Percentiles rank a stretch among this genome's conserved stretches.
These are phyloP conservation scores for Lodderomyces elongisporus DNA, from an alignment of 1,139 yeast genomes.

Conservation along the genomic window DNA sequence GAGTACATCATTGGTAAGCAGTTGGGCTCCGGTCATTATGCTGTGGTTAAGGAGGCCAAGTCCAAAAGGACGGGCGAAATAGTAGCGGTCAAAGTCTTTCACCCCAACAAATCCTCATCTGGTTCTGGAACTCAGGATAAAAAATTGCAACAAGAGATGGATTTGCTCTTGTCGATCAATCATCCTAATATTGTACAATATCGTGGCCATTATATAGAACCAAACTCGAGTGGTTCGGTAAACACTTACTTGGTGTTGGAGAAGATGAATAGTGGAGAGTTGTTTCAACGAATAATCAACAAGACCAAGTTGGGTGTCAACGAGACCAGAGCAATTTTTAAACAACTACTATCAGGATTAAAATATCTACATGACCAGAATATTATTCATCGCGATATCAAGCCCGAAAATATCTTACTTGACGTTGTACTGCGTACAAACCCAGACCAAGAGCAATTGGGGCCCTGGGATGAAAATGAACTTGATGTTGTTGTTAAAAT, in stretches of 20 bases:
- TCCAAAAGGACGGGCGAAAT: slow-evolving; percentile 52
- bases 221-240: slow-evolving; percentile 46
- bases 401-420: slow-evolving; percentile 82
- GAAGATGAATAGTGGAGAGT: slow-evolving; percentile 69
- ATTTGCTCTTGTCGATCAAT: slow-evolving; percentile 56
- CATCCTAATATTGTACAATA: slow-evolving; percentile 70
- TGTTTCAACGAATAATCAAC: slow-evolving; percentile 63
- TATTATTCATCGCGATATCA: slow-evolving; percentile 83
- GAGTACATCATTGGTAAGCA: slow-evolving; percentile 57
- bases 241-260: slow-evolving; percentile 69
- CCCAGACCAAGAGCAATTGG: slow-evolving; percentile 50
- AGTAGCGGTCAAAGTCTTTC: slow-evolving; percentile 74
- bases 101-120: slow-evolving; percentile 47
- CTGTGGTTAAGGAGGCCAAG: slow-evolving; percentile 67
- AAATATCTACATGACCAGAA: slow-evolving; percentile 64
- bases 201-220: slow-evolving; percentile 65
- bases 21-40: slow-evolving; percentile 75
- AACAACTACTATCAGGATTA: slow-evolving; percentile 60
- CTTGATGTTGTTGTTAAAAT: slow-evolving; percentile 62
- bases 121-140: slow-evolving; percentile 27
- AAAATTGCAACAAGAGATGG: slow-evolving; percentile 64
- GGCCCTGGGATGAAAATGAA: slow-evolving; percentile 68
- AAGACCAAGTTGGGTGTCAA: slow-evolving; percentile 56
- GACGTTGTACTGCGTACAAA: slow-evolving; percentile 52
- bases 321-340: slow-evolving; percentile 58